Evolutionary conservation across 257 asterid species (phyloP), one percentile per base, ranked within the genome.

Genomic region (Leptodermis oblonga): DNA sequence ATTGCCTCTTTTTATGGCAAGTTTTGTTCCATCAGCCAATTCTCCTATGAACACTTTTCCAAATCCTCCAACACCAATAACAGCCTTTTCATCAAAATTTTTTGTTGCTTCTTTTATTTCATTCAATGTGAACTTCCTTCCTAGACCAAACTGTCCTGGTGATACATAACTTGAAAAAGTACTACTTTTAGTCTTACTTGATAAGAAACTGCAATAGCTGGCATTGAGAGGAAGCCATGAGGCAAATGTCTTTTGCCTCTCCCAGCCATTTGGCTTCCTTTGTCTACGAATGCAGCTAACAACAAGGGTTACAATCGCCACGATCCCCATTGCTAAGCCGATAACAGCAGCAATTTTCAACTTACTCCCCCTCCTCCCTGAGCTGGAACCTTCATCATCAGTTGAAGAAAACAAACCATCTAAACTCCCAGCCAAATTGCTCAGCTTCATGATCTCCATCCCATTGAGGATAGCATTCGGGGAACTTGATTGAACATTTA

Each of bases 31-130:
- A 25, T 80, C 88, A 2, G 83, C 85, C 12, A 75, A 45, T 36
- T 77, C 87, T 0, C 88, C 97, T 0, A 93, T 81, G 73, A 83
- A 93, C n/a, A 93, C 99, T 70, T 90, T 93, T 2, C 97, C 99
- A n/a, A 93, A 93, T 0, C 99, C 99, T 4, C 99, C 97, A 13
- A 93, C 91, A 41, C 97, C 97, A 3, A 91, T 81, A 4, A 90
- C 86, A 1, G 79, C 87, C 36, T 80, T 77, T 33, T 90, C 95
- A 31, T 87, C 93, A 22, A 93, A 93, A 51, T 84, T 85, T 68
- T 81, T 90, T 3, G 99, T 90, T 4, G 97, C 97, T 7, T 79
- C 84, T 0, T 79, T 78, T 4, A 90, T 73, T 54, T 93, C 96
- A 15, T 55, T 80, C 62, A 93, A 76, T 23, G 88, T 86, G 80